These are phyloP conservation scores for Phytophthora brassicae DNA, from an alignment of 352 stramenopile species.

Conservation along the genomic window DNA sequence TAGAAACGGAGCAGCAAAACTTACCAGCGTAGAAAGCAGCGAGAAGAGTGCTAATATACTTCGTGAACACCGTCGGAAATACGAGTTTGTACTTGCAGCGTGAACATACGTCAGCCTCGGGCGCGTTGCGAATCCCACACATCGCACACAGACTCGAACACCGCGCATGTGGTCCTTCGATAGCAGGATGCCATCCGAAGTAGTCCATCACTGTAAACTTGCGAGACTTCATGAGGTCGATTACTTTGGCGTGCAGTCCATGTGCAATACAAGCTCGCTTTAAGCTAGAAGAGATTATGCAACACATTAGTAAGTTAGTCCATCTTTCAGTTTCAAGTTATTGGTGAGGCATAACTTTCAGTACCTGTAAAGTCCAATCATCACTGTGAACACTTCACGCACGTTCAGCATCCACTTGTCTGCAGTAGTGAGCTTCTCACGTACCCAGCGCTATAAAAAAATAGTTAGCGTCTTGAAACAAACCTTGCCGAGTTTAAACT, in stretches of 20 bases:
- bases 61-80: slow-evolving; percentile 79
- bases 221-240: slow-evolving; percentile 55
- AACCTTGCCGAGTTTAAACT: not conserved
- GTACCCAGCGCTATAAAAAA: slow-evolving; percentile 61
- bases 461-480: slow-evolving; percentile 7
- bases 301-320: not conserved
- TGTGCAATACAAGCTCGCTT: slow-evolving; percentile 68
- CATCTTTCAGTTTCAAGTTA: not conserved
- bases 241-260: slow-evolving; percentile 47
- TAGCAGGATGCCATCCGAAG: slow-evolving; percentile 78
- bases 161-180: slow-evolving; percentile 68
- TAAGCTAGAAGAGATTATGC: slow-evolving; percentile 33
- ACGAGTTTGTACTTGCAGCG: slow-evolving; percentile 58
- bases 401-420: slow-evolving; percentile 57
- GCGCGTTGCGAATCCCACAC: slow-evolving; percentile 74
- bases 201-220: slow-evolving; percentile 76
- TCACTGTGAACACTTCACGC: slow-evolving; percentile 73
- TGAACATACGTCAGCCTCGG: slow-evolving; percentile 55
- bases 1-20: not conserved
- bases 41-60: slow-evolving; percentile 73
- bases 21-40: slow-evolving; percentile 77
- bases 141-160: slow-evolving; percentile 75
- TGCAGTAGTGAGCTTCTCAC: slow-evolving; percentile 59
- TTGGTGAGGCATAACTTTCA: not conserved
- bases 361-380: slow-evolving; percentile 80